Percentiles rank a stretch among this genome's conserved stretches.
Evolutionary conservation across 73 alveolate genomes (phyloP).

Genomic region (Breviolum minutum): DNA sequence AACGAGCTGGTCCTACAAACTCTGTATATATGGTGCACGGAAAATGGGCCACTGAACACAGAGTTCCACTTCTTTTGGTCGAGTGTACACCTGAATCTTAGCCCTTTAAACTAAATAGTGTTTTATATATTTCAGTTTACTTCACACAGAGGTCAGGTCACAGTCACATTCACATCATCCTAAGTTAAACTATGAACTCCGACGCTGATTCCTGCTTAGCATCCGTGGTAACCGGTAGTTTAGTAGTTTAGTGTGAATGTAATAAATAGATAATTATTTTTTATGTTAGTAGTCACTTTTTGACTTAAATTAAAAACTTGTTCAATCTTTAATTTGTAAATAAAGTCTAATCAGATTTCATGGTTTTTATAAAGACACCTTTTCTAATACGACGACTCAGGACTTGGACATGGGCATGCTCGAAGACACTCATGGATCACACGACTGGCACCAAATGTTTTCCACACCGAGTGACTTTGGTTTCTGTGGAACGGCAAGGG

Average conservation of each 20-base stretch:
- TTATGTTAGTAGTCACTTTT: not conserved
- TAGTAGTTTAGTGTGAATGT: not conserved
- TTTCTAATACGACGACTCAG: too few relatives aligned
- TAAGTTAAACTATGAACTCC: too few relatives aligned
- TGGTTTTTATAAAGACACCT: not conserved
- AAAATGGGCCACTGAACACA: not conserved
- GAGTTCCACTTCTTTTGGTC: not conserved
- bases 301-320: not conserved
- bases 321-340: too few relatives aligned
- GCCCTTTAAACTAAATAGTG: not conserved
- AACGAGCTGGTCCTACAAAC: slow-evolving; percentile 16
- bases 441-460: not conserved
- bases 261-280: not conserved
- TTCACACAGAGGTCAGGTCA: not conserved
- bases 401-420: slow-evolving; percentile 48
- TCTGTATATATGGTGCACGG: slow-evolving; percentile 2
- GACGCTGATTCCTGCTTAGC: too few relatives aligned
- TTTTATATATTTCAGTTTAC: not conserved
- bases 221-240: too few relatives aligned
- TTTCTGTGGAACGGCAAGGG: not conserved
- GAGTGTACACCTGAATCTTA: slow-evolving; percentile 9
- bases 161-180: not conserved
- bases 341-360: too few relatives aligned
- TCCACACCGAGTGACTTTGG: not conserved
- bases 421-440: not conserved